phyloP scores from a whole-genome alignment of 352 stramenopile species.

The Pythium insidiosum region DNA sequence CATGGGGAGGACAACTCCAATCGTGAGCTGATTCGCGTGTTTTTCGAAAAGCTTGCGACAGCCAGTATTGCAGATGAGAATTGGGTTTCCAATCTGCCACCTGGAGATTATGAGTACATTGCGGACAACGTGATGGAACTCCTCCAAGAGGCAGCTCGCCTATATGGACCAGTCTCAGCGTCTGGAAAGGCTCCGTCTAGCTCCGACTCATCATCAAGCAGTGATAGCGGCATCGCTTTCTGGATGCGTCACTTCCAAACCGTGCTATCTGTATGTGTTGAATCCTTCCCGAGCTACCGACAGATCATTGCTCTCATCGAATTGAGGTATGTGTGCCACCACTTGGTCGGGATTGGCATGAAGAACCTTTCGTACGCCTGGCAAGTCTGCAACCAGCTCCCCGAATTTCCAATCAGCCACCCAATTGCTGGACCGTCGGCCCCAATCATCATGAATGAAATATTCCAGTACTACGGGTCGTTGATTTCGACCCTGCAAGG shows the following conservation, averaged over 20 bases:
- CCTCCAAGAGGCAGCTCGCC: constrained; percentile 57
- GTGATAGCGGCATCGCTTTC: constrained; percentile 51
- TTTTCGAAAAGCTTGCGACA: constrained; percentile 77
- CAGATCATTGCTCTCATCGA: constrained; percentile 68
- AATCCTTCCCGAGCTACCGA: constrained; percentile 60
- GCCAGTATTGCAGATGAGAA: constrained; percentile 54
- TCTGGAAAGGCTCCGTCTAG: constrained; percentile 16
- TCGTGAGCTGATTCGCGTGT: constrained; percentile 58
- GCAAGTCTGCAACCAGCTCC: constrained; percentile 67
- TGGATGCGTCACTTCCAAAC: constrained; percentile 79
- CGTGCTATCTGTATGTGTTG: constrained; percentile 49
- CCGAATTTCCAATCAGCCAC: constrained; percentile 18
- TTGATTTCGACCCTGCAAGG: constrained; percentile 49
- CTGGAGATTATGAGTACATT: constrained; percentile 38
- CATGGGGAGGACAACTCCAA: constrained; percentile 71
- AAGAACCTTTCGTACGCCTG: constrained; percentile 58
- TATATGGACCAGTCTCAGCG: constrained; percentile 42
- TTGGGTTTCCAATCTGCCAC: constrained; percentile 33
- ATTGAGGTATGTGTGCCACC: constrained; percentile 75
- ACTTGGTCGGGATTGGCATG: constrained; percentile 59
- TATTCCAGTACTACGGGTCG: constrained; percentile 67
- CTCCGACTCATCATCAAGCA: constrained; percentile 3
- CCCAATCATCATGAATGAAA: constrained; percentile 62
- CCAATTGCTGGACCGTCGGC: constrained; percentile 47
- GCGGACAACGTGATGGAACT: constrained; percentile 62